Conservation (phyloP, 2,329 filamentous ascomycete species). For the Talaromyces atroroseus region DNA sequence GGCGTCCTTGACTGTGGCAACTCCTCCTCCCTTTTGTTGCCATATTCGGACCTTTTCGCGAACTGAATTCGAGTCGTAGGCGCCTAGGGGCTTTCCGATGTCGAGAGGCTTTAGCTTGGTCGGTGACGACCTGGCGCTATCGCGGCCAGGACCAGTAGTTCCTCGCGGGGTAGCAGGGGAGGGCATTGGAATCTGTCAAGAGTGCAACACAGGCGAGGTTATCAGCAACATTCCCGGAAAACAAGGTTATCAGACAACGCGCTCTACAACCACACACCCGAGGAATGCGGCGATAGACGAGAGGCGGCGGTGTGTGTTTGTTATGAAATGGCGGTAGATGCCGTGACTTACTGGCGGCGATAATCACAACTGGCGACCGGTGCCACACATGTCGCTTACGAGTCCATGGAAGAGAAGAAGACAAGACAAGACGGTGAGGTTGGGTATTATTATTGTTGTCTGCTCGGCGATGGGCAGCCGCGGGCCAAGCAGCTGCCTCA, state of each 20-base stretch:
- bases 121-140: constrained; percentile 50
- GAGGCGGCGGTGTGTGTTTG: background rate
- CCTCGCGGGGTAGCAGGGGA: constrained; percentile 33
- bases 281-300: constrained; percentile 2
- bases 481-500: too few relatives aligned
- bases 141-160: constrained; percentile 35
- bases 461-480: background rate
- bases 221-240: background rate
- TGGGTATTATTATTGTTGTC: background rate
- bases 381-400: constrained; percentile 1
- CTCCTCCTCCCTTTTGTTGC: constrained; percentile 71
- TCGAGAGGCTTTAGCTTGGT: constrained; percentile 52
- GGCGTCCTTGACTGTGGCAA: constrained; percentile 54
- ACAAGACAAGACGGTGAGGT: background rate
- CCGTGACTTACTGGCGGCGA: background rate
- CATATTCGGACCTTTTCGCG: constrained; percentile 75
- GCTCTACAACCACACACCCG: background rate
- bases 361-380: background rate
- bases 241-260: too few relatives aligned
- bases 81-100: constrained; percentile 48
- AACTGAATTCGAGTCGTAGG: constrained; percentile 61
- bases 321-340: background rate
- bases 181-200: constrained; percentile 33
- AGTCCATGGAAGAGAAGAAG: background rate
- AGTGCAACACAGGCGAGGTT: background rate